These are phyloP conservation scores for Penicillium sp. DNA, from an alignment of 2,329 filamentous ascomycete genomes.

Conservation along the genomic window DNA sequence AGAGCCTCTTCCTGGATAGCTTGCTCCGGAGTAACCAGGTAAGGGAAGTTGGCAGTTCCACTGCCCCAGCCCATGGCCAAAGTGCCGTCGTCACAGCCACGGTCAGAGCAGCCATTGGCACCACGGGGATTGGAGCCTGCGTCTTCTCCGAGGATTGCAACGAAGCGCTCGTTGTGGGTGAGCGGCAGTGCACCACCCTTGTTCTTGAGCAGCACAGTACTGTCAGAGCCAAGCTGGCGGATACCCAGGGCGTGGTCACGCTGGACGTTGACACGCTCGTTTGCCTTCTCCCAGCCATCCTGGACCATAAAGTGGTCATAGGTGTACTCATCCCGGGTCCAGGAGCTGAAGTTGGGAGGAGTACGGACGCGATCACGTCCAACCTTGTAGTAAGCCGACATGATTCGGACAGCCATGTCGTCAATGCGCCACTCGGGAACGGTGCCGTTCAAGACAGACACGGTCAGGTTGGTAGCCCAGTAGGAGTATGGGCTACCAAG, in stretches of 20 bases:
- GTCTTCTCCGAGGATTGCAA: constrained; percentile 78
- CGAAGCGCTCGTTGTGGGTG: constrained; percentile 66
- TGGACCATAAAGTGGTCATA: constrained; percentile 62
- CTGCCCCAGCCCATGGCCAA: constrained; percentile 63
- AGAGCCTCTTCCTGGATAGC: constrained; percentile 65
- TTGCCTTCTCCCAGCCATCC: constrained; percentile 61
- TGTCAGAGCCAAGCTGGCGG: constrained; percentile 71
- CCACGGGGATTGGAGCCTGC: constrained; percentile 70
- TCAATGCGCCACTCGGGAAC: constrained; percentile 82
- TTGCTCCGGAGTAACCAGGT: constrained; percentile 59
- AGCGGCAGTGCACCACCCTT: constrained; percentile 64
- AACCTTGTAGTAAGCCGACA: constrained; percentile 63
- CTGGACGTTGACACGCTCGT: constrained; percentile 81
- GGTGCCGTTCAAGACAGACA: constrained; percentile 84
- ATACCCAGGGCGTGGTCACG: constrained; percentile 68
- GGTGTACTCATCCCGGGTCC: constrained; percentile 73
- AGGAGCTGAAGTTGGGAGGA: constrained; percentile 80
- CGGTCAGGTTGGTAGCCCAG: constrained; percentile 84
- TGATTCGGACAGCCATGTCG: constrained; percentile 84
- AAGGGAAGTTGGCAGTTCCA: constrained; percentile 59
- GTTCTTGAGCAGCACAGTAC: constrained; percentile 89
- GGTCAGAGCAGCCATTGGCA: constrained; percentile 73
- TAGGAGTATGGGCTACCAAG: constrained; percentile 71
- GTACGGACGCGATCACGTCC: constrained; percentile 52
- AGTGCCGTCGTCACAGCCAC: constrained; percentile 59